Evolutionary conservation across 352 stramenopile species (phyloP), one percentile per base, ranked within the genome.

Genomic region (Aphanomyces stellatus): DNA sequence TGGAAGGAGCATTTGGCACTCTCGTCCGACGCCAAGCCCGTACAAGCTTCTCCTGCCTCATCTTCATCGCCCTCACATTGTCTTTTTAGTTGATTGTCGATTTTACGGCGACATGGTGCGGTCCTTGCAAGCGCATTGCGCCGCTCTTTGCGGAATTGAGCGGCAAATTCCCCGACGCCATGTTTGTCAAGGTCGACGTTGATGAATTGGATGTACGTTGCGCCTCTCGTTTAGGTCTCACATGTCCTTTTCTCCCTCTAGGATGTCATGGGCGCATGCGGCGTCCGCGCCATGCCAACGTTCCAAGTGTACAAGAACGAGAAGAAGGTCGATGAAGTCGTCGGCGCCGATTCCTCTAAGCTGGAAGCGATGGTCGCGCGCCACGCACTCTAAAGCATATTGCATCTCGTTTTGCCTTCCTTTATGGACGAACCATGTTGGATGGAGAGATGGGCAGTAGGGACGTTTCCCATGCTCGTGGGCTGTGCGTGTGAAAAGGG

Each of bases 261-360:
- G 60, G 60, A 67, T 41, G 60, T 67, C 60, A 67, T 67, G 60
- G 33, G 5, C 11, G 22, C 19, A 19, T 67, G 60, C 70, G 88
- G 84, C 27, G 89, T 98, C 71, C 80, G 71, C 13, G 87, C 90
- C 40, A 98, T 98, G 91, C 94, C 94, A 6, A 98, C 94, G n/a
- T 98, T 98, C 75, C 88, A 98, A 65, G 92, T 98, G 70, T 98
- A 88, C 73, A 93, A 95, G 71, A 85, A 84, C 53, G 89, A 88
- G 46, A 77, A 72, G 31, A 96, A 93, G 74, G 87, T 92, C 31
- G 87, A 96, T 61, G 88, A 97, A 71, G 70, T 97, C 51, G 77
- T 79, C 5, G 93, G 93, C 8, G 93, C 93, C 10, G 81, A 96
- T 28, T 27, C 40, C 2, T 22, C 46, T 2, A 34, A 67, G 31